Conservation (phyloP, 2,329 filamentous ascomycete species). For the Ophiostoma quercus region DNA sequence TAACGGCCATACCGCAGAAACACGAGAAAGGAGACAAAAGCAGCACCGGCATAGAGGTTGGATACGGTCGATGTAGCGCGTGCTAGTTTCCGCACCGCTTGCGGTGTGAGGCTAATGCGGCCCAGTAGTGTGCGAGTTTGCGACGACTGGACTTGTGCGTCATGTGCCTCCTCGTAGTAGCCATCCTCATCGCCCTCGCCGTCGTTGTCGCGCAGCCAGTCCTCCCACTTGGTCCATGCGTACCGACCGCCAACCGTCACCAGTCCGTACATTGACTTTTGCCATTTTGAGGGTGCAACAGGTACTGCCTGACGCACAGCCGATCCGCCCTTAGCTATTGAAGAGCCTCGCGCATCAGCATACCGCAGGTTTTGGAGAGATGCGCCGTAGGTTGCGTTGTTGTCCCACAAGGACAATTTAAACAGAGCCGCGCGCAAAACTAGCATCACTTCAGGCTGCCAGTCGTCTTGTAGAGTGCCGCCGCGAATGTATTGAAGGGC, state of each 20-base stretch:
- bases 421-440: slow-evolving; percentile 74
- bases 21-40: slow-evolving; percentile 78
- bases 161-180: not conserved
- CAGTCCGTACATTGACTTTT: slow-evolving; percentile 79
- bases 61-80: slow-evolving; percentile 63
- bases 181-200: slow-evolving; percentile 33
- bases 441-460: slow-evolving; percentile 78
- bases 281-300: slow-evolving; percentile 67
- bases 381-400: slow-evolving; percentile 90
- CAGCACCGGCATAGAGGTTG: slow-evolving; percentile 72
- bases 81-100: slow-evolving; percentile 52
- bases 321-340: not conserved
- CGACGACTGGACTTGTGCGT: not conserved
- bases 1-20: slow-evolving; percentile 91
- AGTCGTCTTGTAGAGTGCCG: slow-evolving; percentile 72
- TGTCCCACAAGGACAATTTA: slow-evolving; percentile 95
- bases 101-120: slow-evolving; percentile 30
- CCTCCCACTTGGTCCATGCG: slow-evolving; percentile 87
- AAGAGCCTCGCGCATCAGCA: slow-evolving; percentile 64
- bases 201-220: slow-evolving; percentile 70
- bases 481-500: slow-evolving; percentile 81
- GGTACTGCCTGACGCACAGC: slow-evolving; percentile 48
- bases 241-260: slow-evolving; percentile 85
- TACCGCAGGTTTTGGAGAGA: slow-evolving; percentile 87
- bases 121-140: not conserved